Base-by-base conservation (phyloP, 805 yeast species). In the Sugiyamaella qingdaonensis region DNA sequence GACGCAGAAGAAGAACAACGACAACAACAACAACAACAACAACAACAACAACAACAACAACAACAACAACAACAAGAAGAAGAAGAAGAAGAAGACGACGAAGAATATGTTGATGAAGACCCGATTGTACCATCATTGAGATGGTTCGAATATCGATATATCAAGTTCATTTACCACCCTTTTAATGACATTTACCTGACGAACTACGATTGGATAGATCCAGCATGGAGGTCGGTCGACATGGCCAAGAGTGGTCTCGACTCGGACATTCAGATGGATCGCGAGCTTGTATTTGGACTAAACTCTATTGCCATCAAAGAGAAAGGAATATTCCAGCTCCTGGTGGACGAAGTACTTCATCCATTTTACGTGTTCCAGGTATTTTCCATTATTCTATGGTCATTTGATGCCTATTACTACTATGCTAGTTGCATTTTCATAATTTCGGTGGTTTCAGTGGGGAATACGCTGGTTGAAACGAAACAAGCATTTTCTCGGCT, bases 291-390 rank as follows among this genome's bases (percentile, higher is more conserved):
- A 0, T 94, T 94, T 71, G 96, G 92, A 10, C 72, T 73, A 29
- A 94, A 94, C 67, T 72, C 81, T 29, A 79, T 94, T 46, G 85
- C 85, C 53, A 80, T 94, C 60, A 81, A 81, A 50, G 92, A 86
- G 54, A 92, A 90, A 56, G 66, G 91, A 0, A 72, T 81, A 1
- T 33, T 72, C 0, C 81, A 82, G 64, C 75, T 94, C 44, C 73
- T 94, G 34, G 73, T 86, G 24, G 95, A 89, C 63, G 99, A 94
- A 67, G 88, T 90, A 0, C 71, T 94, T 41, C 98, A 94, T 68
- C 99, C 99, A 0, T 94, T 94, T 66, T 94, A 94, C 67, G 79
- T 95, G 42, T 94, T 94, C 67, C 99, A 94, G 72, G 84, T 92
- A 1, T 92, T 92, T 65, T 90, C 97, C 2, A 86, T 94, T 52